phyloP scores from a whole-genome alignment of 305 asterid species.

The Solanum hybrid region DNA sequence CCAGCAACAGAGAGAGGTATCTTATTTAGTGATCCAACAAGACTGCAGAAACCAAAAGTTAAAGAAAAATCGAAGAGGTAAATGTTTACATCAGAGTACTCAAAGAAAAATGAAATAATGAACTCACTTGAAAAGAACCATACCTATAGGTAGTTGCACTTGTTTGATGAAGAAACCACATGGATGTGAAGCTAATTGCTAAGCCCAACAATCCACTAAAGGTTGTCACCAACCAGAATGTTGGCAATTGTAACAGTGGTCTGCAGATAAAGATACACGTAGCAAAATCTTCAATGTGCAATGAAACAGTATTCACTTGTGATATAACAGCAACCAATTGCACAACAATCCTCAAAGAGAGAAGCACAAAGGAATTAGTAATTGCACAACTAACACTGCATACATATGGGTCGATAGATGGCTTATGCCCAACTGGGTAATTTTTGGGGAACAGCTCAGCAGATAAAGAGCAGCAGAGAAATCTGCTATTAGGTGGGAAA shows the following conservation, averaged over 20 bases:
- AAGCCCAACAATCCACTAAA: constrained; percentile 83
- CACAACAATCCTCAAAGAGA: not conserved
- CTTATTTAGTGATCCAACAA: constrained; percentile 91
- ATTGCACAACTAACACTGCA: not conserved
- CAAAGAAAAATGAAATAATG: constrained; percentile 2
- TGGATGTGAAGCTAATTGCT: constrained; percentile 87
- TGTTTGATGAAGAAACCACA: constrained; percentile 99
- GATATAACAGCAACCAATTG: not conserved
- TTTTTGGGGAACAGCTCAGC: not conserved
- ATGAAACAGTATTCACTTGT: not conserved
- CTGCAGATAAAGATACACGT: constrained; percentile 30
- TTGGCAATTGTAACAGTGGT: constrained; percentile 62
- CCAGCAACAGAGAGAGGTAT: constrained; percentile 91
- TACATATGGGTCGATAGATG: not conserved
- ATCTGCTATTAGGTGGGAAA: not conserved
- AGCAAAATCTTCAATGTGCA: not conserved
- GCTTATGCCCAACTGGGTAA: not conserved
- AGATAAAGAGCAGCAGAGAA: not conserved
- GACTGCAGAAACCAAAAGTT: constrained; percentile 40
- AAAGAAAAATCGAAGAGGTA: not conserved
- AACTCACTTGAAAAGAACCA: not conserved
- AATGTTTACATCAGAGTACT: not conserved
- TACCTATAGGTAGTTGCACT: constrained; percentile 93
- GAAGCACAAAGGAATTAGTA: not conserved
- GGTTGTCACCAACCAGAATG: constrained; percentile 70